Evolutionary conservation across 2,329 filamentous ascomycete species (phyloP), one percentile per base, ranked within the genome.

Genomic region (Sclerotinia borealis): DNA sequence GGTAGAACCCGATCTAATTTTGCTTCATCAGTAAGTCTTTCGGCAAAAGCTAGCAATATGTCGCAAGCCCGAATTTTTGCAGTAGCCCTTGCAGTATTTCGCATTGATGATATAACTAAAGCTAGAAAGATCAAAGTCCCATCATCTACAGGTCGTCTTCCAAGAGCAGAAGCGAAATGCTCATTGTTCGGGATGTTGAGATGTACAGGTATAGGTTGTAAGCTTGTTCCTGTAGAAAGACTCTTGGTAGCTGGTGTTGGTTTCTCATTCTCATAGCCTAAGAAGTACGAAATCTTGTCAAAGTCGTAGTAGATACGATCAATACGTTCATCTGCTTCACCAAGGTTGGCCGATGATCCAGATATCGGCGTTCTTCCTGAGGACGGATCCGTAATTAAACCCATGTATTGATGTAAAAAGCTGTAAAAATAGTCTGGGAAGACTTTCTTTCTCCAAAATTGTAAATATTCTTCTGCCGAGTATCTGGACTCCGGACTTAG

Each of bases 401-500:
- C 91, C 92, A 99, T 97, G 74, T 99, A 96, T 72, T 97, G 93
- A 74, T 99, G 95, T 37, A 99, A 81, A 73, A 99, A 98, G 73
- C 86, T 96, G 80, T 97, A 98, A 72, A 99, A 99, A 77, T 99
- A 99, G 64, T 91, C 86, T 0, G 95, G 96, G 67, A 99, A 99
- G 4, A 93, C 91, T 73, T 93, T 97, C 52, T 85, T 85, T 71
- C 92, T 91, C 86, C 91, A 98, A 71, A 96, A 93, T 27, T 92
- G 89, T 11, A 99, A 80, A 69, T 97, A 98, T 72, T 98, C 91
- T 64, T 97, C 92, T 2, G 95, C 93, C 22, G 92, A 92, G 75
- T 96, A 96, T 68, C 95, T 85, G 70, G 91, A 91, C 75, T 96
- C 89, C 0, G 96, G 93, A 68, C 98, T 91, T 9, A 97, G 80